phyloP scores from a whole-genome alignment of 179 eudicot genomes.

The Amaranthus tricolor region DNA sequence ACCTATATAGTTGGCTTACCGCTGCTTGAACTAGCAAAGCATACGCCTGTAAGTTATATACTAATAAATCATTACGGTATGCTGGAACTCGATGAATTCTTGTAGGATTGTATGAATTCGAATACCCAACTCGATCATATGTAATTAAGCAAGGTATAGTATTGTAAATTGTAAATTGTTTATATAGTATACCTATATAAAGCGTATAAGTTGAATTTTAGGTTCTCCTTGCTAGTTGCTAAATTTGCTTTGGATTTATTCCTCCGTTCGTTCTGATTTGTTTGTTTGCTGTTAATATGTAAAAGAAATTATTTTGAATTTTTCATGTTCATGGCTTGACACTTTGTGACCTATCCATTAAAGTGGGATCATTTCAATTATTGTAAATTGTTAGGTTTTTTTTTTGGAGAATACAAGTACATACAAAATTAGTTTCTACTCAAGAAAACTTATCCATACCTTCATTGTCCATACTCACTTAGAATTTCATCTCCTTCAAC shows the following conservation, averaged over 20 bases:
- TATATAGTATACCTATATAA: constrained; percentile 19
- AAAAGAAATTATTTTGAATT: not conserved
- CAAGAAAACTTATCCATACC: too few species aligned
- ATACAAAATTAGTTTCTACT: too few species aligned
- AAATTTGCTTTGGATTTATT: not conserved
- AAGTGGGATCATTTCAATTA: too few species aligned
- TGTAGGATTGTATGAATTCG: constrained; percentile 10
- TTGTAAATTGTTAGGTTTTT: too few species aligned
- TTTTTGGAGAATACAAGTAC: too few species aligned
- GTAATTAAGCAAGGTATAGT: constrained; percentile 18
- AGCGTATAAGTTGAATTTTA: constrained; percentile 13
- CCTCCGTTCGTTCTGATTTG: too few species aligned
- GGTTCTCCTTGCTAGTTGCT: not conserved
- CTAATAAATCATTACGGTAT: constrained; percentile 10
- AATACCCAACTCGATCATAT: constrained; percentile 11
- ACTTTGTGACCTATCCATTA: too few species aligned
- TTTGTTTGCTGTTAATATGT: too few species aligned
- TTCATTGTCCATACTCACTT: too few species aligned
- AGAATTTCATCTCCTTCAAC: too few species aligned
- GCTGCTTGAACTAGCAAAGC: not conserved
- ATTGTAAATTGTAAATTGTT: constrained; percentile 28
- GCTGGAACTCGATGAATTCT: constrained; percentile 6
- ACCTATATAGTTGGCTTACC: constrained; percentile 6
- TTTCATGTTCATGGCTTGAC: too few species aligned
- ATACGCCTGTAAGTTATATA: constrained; percentile 14